Evolutionary conservation across 202 grass and related monocot genomes (phyloP).

Genomic region (Bolboschoenoplectus hybrid): DNA sequence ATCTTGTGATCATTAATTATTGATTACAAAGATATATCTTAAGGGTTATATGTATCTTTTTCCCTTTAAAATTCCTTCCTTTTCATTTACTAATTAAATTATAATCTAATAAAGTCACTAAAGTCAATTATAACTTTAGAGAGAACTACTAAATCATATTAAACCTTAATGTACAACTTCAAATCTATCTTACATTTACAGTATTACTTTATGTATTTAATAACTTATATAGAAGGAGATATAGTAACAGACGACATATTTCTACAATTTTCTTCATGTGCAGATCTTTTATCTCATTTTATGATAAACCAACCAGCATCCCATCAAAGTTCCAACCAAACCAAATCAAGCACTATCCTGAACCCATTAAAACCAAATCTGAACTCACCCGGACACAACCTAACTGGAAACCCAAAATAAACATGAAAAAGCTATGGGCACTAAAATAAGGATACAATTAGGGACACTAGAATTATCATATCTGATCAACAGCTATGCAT

Average conservation of each 20-base stretch:
- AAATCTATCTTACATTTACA: too few species aligned
- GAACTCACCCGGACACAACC: neutral
- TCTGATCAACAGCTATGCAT: conserved; percentile 12
- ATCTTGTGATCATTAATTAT: too few species aligned
- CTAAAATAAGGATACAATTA: neutral
- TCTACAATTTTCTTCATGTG: neutral
- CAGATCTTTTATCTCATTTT: neutral
- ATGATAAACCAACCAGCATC: neutral
- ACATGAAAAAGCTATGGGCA: neutral
- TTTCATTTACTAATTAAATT: too few species aligned
- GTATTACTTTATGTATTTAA: neutral
- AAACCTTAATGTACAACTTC: too few species aligned
- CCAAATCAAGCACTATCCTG: neutral
- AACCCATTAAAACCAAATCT: neutral
- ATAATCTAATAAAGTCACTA: too few species aligned
- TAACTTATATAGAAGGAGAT: neutral
- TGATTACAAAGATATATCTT: too few species aligned
- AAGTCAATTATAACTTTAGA: too few species aligned
- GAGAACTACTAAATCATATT: too few species aligned
- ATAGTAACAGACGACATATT: neutral
- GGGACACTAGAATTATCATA: neutral
- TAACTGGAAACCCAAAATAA: neutral
- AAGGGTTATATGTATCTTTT: too few species aligned
- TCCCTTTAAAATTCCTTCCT: too few species aligned
- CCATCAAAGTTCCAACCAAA: neutral